Conservation (phyloP, 306 rosid species). For the Biancaea sappan region DNA sequence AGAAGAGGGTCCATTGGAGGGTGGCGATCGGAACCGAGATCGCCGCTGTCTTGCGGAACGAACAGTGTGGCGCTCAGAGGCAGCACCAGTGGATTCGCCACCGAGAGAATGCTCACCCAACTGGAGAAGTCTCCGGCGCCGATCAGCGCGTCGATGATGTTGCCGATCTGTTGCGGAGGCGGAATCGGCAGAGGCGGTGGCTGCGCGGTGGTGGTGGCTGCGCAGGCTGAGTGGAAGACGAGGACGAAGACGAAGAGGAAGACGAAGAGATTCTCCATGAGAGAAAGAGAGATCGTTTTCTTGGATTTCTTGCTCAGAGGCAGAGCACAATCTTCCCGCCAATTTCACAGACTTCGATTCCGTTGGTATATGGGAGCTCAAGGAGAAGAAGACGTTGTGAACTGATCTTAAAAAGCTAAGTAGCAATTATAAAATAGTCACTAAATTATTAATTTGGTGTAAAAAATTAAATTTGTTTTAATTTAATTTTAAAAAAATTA, state of each 20-base stretch:
- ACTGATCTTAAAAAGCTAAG: too few relatives aligned
- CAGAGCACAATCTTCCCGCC: not conserved
- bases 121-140: constrained; percentile 58
- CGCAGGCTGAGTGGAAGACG: not conserved
- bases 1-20: constrained; percentile 44
- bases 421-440: too few relatives aligned
- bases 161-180: constrained; percentile 47
- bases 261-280: not conserved
- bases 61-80: constrained; percentile 65
- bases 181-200: not conserved
- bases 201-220: not conserved
- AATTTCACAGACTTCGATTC: not conserved
- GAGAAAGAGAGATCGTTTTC: not conserved
- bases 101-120: constrained; percentile 54
- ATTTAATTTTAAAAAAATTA: too few relatives aligned
- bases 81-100: constrained; percentile 19
- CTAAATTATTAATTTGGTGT: too few relatives aligned
- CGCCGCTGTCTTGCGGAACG: constrained; percentile 49
- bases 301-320: not conserved
- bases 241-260: not conserved
- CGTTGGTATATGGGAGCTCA: too few relatives aligned
- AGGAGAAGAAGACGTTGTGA: too few relatives aligned
- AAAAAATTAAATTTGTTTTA: too few relatives aligned
- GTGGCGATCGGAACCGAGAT: not conserved
- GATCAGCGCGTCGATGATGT: constrained; percentile 68